These are phyloP conservation scores for Cynanchum wilfordii DNA, from an alignment of 257 asterid species.

Conservation along the genomic window DNA sequence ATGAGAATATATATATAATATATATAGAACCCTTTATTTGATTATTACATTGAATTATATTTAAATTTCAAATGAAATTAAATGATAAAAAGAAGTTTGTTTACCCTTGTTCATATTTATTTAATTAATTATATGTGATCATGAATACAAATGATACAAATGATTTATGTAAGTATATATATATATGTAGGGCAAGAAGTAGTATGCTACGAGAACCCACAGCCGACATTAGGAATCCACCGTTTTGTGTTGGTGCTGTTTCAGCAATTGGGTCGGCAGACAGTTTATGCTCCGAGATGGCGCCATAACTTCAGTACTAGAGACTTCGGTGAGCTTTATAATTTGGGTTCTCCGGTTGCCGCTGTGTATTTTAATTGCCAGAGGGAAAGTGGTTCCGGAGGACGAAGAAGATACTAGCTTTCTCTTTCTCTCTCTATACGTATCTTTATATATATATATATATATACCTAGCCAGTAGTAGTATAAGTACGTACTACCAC, in stretches of 20 bases:
- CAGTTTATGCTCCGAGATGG: slow-evolving; percentile 35
- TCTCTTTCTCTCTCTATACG: background rate
- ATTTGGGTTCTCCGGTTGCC: slow-evolving; percentile 44
- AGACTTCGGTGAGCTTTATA: slow-evolving; percentile 39
- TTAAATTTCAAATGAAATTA: background rate
- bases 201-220: background rate
- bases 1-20: too few species aligned
- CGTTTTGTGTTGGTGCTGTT: slow-evolving; percentile 43
- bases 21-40: too few species aligned
- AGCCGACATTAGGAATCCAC: slow-evolving; percentile 63
- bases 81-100: too few species aligned
- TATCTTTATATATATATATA: too few species aligned
- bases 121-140: too few species aligned
- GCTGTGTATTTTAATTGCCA: slow-evolving; percentile 1
- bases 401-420: slow-evolving; percentile 32
- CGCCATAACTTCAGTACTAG: slow-evolving; percentile 48
- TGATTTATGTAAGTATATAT: background rate
- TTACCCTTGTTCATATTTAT: too few species aligned
- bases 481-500: too few species aligned
- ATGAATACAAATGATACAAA: too few species aligned
- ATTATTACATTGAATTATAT: too few species aligned
- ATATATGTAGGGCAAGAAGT: background rate
- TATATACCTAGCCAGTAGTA: too few species aligned
- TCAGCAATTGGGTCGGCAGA: slow-evolving; percentile 37
- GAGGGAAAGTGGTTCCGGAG: slow-evolving; percentile 58